Conservation (phyloP, 148 eudicot genomes). For the Nyssa sinensis region DNA sequence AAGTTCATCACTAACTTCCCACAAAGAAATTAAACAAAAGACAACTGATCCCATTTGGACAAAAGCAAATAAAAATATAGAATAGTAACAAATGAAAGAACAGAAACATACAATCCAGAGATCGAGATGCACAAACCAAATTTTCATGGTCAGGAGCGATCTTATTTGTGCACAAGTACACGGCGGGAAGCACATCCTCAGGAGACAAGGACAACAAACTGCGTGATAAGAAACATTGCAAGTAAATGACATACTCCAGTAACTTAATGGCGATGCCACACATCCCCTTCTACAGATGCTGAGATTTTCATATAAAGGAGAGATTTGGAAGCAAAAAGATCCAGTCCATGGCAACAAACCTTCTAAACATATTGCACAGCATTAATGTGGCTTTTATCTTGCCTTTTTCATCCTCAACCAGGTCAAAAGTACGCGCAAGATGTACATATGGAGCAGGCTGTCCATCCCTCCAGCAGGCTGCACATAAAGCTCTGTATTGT, state of each 20-base stretch:
- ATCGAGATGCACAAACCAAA: slow-evolving; percentile 46
- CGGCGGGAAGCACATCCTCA: slow-evolving; percentile 89
- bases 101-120: neutral
- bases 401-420: slow-evolving; percentile 88
- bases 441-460: slow-evolving; percentile 91
- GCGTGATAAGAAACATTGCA: slow-evolving; percentile 20
- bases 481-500: slow-evolving; percentile 26
- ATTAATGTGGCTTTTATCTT: slow-evolving; percentile 86
- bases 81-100: neutral
- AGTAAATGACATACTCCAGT: neutral
- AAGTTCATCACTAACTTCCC: no score
- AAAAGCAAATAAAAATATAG: neutral
- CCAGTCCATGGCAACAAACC: slow-evolving; percentile 36
- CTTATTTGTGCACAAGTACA: slow-evolving; percentile 93
- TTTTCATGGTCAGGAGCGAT: slow-evolving; percentile 98
- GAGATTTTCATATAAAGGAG: neutral
- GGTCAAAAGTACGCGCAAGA: slow-evolving; percentile 84
- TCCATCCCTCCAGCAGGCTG: slow-evolving; percentile 94
- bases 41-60: no score
- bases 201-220: slow-evolving; percentile 89
- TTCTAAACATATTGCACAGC: slow-evolving; percentile 99
- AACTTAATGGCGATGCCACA: neutral
- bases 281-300: neutral
- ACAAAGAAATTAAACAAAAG: no score
- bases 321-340: neutral